Evolutionary conservation across 805 yeast species (phyloP).

Genomic region (Cyberlindnera maclurae): DNA sequence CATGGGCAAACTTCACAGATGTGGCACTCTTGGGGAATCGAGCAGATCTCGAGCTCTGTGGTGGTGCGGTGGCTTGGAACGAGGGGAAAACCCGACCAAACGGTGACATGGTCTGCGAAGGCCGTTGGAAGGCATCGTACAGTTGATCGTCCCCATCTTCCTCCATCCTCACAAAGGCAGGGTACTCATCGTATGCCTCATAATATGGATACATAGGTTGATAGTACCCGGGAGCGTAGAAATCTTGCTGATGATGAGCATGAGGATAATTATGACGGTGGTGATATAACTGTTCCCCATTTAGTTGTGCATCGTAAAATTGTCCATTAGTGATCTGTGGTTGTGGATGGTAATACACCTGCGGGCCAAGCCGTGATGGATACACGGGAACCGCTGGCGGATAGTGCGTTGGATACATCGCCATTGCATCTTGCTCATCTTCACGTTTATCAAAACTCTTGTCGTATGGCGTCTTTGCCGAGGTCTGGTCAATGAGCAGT

Average conservation of each 20-base stretch:
- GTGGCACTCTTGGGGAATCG: constrained; percentile 7
- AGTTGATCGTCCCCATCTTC: constrained; percentile 12
- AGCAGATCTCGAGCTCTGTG: constrained; percentile 11
- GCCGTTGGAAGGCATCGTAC: constrained; percentile 6
- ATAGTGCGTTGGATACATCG: constrained; percentile 4
- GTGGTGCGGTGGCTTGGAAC: constrained; percentile 24
- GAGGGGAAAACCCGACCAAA: constrained; percentile 21
- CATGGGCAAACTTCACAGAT: constrained; percentile 1
- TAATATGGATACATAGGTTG: neutral
- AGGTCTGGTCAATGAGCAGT: constrained; percentile 44
- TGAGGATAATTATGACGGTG: constrained; percentile 4
- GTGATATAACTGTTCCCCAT: constrained; percentile 6
- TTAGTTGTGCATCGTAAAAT: constrained; percentile 18
- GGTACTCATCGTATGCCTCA: neutral
- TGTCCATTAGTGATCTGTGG: constrained; percentile 23
- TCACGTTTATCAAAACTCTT: constrained; percentile 13
- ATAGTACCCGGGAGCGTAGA: neutral
- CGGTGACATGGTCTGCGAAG: constrained; percentile 14
- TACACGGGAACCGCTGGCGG: neutral
- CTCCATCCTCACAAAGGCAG: neutral
- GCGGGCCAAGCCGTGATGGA: neutral
- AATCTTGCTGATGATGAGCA: neutral
- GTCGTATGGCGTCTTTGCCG: constrained; percentile 32
- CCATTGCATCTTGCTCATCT: constrained; percentile 1
- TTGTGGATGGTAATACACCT: constrained; percentile 3